Percentiles rank a stretch among this genome's conserved stretches.
Conservation (phyloP, 2,329 filamentous ascomycete genomes). For the Verticillium nubilum region DNA sequence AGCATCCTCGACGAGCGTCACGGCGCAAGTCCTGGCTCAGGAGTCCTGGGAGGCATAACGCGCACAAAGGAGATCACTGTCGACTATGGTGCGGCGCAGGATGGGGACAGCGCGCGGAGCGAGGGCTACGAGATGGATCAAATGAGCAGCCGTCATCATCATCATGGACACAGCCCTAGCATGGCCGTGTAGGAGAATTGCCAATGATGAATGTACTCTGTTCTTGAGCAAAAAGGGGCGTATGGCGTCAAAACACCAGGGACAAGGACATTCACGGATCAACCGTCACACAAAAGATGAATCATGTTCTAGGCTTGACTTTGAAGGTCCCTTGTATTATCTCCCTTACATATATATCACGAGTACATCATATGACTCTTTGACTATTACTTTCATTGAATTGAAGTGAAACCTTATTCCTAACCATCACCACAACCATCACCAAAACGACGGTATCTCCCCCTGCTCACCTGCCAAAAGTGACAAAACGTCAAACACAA, state of each 20-base stretch:
- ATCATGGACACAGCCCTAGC: neutral
- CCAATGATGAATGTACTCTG: neutral
- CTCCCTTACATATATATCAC: no score
- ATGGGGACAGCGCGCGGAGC: neutral
- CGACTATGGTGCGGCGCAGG: neutral
- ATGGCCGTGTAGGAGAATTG: neutral
- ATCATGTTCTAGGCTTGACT: neutral
- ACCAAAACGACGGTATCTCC: neutral
- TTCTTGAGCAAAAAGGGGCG: neutral
- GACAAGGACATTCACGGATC: neutral
- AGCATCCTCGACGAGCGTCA: neutral
- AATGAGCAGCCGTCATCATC: neutral
- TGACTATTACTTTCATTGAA: no score
- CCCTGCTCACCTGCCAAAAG: no score
- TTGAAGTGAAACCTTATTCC: no score
- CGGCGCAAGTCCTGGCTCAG: neutral
- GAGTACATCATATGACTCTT: no score
- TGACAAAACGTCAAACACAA: neutral
- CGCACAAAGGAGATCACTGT: constrained; percentile 3
- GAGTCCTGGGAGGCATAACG: neutral
- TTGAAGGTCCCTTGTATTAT: no score
- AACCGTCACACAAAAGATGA: neutral
- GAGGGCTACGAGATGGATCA: neutral
- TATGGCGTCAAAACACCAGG: neutral
- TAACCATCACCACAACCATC: neutral